Conservation (phyloP, 495 filamentous ascomycete genomes). For the Annulohypoxylon moriforme region DNA sequence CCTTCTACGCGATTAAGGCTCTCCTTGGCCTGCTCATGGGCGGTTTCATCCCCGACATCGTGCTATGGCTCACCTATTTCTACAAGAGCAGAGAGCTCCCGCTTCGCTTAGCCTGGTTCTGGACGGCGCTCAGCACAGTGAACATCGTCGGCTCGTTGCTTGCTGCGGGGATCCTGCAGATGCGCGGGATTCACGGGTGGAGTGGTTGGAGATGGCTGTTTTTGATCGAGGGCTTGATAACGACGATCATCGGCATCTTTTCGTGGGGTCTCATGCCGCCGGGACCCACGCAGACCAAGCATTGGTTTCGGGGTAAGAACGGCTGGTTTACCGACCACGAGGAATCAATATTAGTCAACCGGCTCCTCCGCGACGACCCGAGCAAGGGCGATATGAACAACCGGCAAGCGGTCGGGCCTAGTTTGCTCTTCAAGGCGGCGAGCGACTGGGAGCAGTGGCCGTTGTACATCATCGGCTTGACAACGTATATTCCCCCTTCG, state of each 20-base stretch:
- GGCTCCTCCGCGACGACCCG: constrained; percentile 71
- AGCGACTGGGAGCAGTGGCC: constrained; percentile 70
- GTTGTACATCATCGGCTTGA: constrained; percentile 66
- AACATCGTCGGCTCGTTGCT: constrained; percentile 63
- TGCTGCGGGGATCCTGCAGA: constrained; percentile 62
- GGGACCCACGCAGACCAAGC: constrained; percentile 62
- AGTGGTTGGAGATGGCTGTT: constrained; percentile 66
- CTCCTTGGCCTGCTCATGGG: constrained; percentile 62
- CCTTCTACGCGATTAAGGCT: constrained; percentile 57
- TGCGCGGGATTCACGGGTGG: constrained; percentile 62
- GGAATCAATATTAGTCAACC: constrained; percentile 69
- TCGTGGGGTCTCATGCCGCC: constrained; percentile 67
- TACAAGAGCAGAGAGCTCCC: constrained; percentile 65
- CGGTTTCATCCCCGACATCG: constrained; percentile 62
- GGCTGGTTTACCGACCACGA: constrained; percentile 73
- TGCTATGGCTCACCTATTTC: constrained; percentile 66
- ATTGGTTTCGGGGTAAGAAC: constrained; percentile 64
- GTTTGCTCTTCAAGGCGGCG: constrained; percentile 60
- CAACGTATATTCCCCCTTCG: constrained; percentile 61
- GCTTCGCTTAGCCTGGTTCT: constrained; percentile 63
- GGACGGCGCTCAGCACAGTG: constrained; percentile 58
- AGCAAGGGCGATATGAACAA: constrained; percentile 75
- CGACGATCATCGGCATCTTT: constrained; percentile 61
- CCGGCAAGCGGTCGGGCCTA: constrained; percentile 59
- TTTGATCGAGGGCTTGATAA: constrained; percentile 66